Evolutionary conservation across 805 yeast species (phyloP).

Genomic region (Ogataea ramenticola): DNA sequence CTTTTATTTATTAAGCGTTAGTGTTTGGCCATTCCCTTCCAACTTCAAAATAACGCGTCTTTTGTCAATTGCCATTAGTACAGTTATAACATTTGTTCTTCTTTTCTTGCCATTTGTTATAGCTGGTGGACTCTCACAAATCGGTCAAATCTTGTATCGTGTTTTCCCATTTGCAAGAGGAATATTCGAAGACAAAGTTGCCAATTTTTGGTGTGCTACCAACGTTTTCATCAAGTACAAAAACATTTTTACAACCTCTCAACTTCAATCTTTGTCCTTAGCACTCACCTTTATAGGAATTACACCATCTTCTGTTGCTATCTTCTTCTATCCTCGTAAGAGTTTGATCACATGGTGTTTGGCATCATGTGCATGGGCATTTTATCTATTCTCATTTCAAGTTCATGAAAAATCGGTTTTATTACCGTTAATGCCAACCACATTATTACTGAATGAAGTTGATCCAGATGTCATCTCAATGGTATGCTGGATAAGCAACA

Average conservation of each 20-base stretch:
- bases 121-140: constrained; percentile 37
- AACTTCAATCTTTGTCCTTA: constrained; percentile 55
- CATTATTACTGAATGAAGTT: constrained; percentile 52
- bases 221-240: constrained; percentile 72
- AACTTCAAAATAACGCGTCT: constrained; percentile 50
- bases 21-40: constrained; percentile 23
- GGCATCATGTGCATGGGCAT: constrained; percentile 78
- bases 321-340: constrained; percentile 44
- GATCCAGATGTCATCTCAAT: constrained; percentile 59
- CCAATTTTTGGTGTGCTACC: constrained; percentile 95
- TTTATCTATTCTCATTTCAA: constrained; percentile 86
- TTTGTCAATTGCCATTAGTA: constrained; percentile 55
- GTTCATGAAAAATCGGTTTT: constrained; percentile 93
- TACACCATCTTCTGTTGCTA: constrained; percentile 46
- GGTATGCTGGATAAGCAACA: constrained; percentile 81
- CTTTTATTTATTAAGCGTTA: constrained; percentile 61
- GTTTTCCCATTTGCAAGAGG: constrained; percentile 93
- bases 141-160: constrained; percentile 52
- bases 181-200: constrained; percentile 94
- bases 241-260: constrained; percentile 39
- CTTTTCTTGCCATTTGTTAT: constrained; percentile 57
- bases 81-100: constrained; percentile 42
- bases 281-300: constrained; percentile 44
- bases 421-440: constrained; percentile 80
- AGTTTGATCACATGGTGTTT: constrained; percentile 62